These are phyloP conservation scores for Colletotrichum sp. DNA, from an alignment of 2,329 filamentous ascomycete species.

Conservation along the genomic window DNA sequence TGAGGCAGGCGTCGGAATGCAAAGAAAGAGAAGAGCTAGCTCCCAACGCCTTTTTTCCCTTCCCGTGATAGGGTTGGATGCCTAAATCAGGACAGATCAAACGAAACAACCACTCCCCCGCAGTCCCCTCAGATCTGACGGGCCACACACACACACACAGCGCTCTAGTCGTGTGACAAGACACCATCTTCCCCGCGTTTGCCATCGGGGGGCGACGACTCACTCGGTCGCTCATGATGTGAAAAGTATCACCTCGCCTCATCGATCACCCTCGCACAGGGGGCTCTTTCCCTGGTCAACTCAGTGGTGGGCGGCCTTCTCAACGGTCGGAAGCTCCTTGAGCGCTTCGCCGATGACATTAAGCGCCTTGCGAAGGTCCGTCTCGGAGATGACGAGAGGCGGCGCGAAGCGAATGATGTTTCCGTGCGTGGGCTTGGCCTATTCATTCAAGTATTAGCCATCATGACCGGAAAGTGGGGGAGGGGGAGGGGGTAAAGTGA, in stretches of 20 bases:
- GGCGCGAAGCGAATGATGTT: constrained; percentile 99
- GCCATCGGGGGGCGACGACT: neutral
- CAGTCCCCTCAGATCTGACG: neutral
- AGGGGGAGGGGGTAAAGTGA: neutral
- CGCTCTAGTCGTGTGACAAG: neutral
- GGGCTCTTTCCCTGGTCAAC: neutral
- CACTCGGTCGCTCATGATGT: neutral
- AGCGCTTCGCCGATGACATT: constrained; percentile 83
- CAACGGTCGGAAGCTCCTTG: constrained; percentile 74
- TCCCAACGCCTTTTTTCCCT: neutral
- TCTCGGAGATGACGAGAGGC: constrained; percentile 90
- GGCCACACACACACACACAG: neutral
- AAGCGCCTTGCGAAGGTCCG: constrained; percentile 80
- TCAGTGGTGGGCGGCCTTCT: constrained; percentile 43
- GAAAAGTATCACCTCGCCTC: neutral
- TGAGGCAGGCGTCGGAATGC: neutral
- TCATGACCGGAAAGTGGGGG: neutral
- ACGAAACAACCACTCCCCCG: neutral
- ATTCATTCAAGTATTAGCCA: constrained; percentile 27
- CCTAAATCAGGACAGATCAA: neutral
- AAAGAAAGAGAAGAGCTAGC: neutral
- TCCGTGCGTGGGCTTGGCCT: constrained; percentile 98
- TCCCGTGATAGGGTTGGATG: neutral
- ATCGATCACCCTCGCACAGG: neutral
- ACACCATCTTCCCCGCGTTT: neutral